These are phyloP conservation scores for Clarireedia homoeocarpa DNA, from an alignment of 2,329 filamentous ascomycete genomes.

Conservation along the genomic window DNA sequence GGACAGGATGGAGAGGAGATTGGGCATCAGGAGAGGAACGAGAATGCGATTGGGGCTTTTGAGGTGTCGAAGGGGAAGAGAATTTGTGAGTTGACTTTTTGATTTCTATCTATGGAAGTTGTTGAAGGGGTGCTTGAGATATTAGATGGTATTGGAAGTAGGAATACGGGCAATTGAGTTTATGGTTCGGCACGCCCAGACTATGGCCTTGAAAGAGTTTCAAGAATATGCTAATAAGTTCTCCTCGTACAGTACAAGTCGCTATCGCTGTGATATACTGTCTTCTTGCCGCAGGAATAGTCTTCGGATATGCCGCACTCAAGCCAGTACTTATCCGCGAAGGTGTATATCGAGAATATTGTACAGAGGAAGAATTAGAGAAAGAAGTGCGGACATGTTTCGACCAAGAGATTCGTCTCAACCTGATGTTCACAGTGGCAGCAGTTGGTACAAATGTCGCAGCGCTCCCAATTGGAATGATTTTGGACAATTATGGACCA, in stretches of 20 bases:
- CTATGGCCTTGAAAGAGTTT: neutral
- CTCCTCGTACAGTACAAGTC: slow-evolving; percentile 52
- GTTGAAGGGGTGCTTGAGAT: neutral
- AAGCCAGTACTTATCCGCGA: slow-evolving; percentile 72
- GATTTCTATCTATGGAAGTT: neutral
- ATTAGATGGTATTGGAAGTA: neutral
- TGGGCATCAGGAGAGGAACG: neutral
- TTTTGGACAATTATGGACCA: slow-evolving; percentile 77
- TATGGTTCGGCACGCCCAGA: neutral
- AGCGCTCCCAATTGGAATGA: slow-evolving; percentile 75
- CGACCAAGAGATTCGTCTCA: slow-evolving; percentile 59
- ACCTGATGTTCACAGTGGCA: slow-evolving; percentile 88
- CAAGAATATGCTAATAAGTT: slow-evolving; percentile 7
- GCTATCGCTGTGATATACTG: slow-evolving; percentile 61
- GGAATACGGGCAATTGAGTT: neutral
- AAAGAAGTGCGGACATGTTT: slow-evolving; percentile 45
- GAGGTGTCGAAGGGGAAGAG: slow-evolving; percentile 32
- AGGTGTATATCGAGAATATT: slow-evolving; percentile 61
- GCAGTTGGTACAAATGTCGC: slow-evolving; percentile 84
- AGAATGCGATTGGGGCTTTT: slow-evolving; percentile 30
- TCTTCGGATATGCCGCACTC: slow-evolving; percentile 79
- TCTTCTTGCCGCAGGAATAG: slow-evolving; percentile 67
- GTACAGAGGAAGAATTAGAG: slow-evolving; percentile 44
- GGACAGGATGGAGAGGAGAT: slow-evolving; percentile 8
- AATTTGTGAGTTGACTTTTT: slow-evolving; percentile 23